Evolutionary conservation across 306 rosid species (phyloP).

Genomic region (Dicorynia guianensis): DNA sequence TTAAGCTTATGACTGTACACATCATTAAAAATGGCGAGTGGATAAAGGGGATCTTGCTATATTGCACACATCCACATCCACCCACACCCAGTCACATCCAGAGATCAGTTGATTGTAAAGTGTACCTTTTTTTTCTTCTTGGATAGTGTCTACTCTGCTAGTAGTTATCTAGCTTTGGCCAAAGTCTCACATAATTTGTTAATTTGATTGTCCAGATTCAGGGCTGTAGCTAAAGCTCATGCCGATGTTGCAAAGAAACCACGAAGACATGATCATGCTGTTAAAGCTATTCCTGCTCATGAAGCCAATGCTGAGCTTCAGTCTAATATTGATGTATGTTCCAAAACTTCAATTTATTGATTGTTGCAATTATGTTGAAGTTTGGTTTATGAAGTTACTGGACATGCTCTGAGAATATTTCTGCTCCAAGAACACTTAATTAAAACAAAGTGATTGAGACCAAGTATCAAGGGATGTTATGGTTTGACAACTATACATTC

Average conservation of each 20-base stretch:
- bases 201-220: slow-evolving; percentile 58
- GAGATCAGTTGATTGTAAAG: background rate
- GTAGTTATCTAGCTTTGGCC: slow-evolving; percentile 30
- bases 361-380: slow-evolving; percentile 3
- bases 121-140: slow-evolving; percentile 7
- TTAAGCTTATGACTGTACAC: slow-evolving; percentile 8
- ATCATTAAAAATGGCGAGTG: background rate
- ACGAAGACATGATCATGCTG: slow-evolving; percentile 66
- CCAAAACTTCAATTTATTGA: slow-evolving; percentile 26
- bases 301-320: slow-evolving; percentile 97
- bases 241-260: slow-evolving; percentile 74
- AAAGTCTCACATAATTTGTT: slow-evolving; percentile 27
- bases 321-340: slow-evolving; percentile 84
- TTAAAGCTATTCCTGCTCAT: slow-evolving; percentile 74
- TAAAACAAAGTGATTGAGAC: slow-evolving; percentile 18
- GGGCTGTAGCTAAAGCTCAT: slow-evolving; percentile 79
- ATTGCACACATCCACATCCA: background rate
- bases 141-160: slow-evolving; percentile 14
- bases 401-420: slow-evolving; percentile 32
- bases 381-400: slow-evolving; percentile 26
- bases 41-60: background rate
- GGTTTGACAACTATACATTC: slow-evolving; percentile 24
- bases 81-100: slow-evolving; percentile 7
- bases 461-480: slow-evolving; percentile 10
- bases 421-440: slow-evolving; percentile 27